Percentiles rank a stretch among this genome's conserved stretches.
These are phyloP conservation scores for Phyllosticta citriasiana DNA, from an alignment of 2,329 filamentous ascomycete species.

Conservation along the genomic window DNA sequence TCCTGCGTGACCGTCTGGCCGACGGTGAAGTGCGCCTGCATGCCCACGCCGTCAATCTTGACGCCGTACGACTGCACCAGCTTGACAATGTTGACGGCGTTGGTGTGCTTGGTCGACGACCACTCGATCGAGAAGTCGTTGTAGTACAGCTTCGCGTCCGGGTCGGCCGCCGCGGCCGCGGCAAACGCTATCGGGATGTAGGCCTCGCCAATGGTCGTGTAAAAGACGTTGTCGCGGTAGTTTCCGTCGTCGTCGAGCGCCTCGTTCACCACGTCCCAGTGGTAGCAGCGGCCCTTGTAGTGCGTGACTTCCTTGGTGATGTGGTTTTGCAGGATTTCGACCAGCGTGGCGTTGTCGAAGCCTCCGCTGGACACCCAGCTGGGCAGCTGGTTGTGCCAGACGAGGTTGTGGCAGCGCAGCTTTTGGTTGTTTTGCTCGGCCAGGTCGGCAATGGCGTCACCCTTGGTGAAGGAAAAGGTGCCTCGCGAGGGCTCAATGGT, in stretches of 20 bases:
- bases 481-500: slow-evolving; percentile 26
- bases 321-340: slow-evolving; percentile 32
- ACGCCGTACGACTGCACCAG: slow-evolving; percentile 23
- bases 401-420: slow-evolving; percentile 32
- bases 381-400: slow-evolving; percentile 34
- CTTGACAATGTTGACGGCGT: slow-evolving; percentile 28
- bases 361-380: slow-evolving; percentile 27
- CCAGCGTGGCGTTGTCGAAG: slow-evolving; percentile 30
- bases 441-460: slow-evolving; percentile 26
- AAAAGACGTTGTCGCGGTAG: slow-evolving; percentile 45
- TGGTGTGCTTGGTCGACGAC: slow-evolving; percentile 25
- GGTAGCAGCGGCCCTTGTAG: slow-evolving; percentile 37
- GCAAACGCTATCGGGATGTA: slow-evolving; percentile 51
- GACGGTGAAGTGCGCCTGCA: slow-evolving; percentile 44
- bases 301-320: slow-evolving; percentile 29
- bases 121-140: slow-evolving; percentile 43
- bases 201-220: slow-evolving; percentile 11
- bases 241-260: slow-evolving; percentile 46
- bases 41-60: slow-evolving; percentile 33
- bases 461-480: slow-evolving; percentile 25
- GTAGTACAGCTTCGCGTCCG: slow-evolving; percentile 50
- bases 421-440: slow-evolving; percentile 27
- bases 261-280: slow-evolving; percentile 60
- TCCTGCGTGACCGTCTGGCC: slow-evolving; percentile 25
- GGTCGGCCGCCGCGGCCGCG: slow-evolving; percentile 43